A percentile compares a stretch with the other conserved stretches of the same genome.
Evolutionary conservation across 176 grass and related monocot species (phyloP).

Genomic region (Sorghum bicolor): DNA sequence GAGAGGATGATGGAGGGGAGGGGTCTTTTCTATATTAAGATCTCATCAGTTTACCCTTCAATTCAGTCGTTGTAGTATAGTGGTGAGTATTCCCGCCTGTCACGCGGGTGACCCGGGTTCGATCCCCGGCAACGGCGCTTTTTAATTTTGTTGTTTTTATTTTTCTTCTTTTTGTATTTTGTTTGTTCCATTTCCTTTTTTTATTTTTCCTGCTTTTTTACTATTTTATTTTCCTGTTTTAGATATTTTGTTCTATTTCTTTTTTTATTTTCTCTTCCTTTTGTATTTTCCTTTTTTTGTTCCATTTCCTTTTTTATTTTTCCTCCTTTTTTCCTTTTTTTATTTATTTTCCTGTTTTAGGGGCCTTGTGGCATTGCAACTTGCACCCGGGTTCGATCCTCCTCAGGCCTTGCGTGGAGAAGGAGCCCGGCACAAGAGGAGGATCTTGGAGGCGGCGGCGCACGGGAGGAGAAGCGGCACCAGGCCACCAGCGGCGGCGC

Average conservation of each 20-base stretch:
- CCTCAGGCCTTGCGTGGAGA: not conserved
- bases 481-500: too few relatives aligned
- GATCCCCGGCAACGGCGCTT: constrained; percentile 85
- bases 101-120: constrained; percentile 90
- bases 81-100: constrained; percentile 98
- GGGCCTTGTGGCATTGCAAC: too few relatives aligned
- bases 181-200: not conserved
- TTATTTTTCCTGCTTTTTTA: too few relatives aligned
- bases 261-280: too few relatives aligned
- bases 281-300: too few relatives aligned
- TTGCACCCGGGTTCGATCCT: not conserved
- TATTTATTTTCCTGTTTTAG: not conserved
- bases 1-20: too few relatives aligned
- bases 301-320: not conserved
- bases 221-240: not conserved
- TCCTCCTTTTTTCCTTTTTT: too few relatives aligned
- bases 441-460: too few relatives aligned
- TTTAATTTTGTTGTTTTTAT: not conserved
- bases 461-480: too few relatives aligned
- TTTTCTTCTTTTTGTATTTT: too few relatives aligned
- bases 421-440: not conserved
- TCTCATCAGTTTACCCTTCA: too few relatives aligned
- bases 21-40: too few relatives aligned
- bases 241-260: not conserved
- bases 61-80: constrained; percentile 81